Evolutionary conservation across 257 asterid genomes (phyloP).

Genomic region (Coffea eugenioides): DNA sequence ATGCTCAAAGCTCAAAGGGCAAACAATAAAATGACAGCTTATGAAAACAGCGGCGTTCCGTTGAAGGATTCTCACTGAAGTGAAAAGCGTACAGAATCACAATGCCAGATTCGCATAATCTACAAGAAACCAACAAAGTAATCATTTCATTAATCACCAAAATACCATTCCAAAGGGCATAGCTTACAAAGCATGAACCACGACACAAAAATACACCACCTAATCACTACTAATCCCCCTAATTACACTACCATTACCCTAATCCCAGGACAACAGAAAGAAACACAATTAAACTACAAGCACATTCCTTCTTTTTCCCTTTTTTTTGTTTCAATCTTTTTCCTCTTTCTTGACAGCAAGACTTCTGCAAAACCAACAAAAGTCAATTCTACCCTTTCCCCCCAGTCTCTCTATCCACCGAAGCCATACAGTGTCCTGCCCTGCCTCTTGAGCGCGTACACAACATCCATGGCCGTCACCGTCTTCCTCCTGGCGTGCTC

Average conservation of each 20-base stretch:
- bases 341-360: constrained; percentile 36
- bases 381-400: constrained; percentile 11
- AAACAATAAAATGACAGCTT: too few relatives aligned
- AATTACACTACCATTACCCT: not conserved
- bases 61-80: too few relatives aligned
- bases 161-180: not conserved
- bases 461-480: constrained; percentile 40
- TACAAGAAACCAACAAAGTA: not conserved
- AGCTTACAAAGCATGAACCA: not conserved
- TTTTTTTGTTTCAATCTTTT: not conserved
- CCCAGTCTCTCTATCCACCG: constrained; percentile 23
- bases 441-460: constrained; percentile 34
- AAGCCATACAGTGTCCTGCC: constrained; percentile 35
- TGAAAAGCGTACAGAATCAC: not conserved
- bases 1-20: too few relatives aligned
- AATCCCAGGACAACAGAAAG: not conserved
- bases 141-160: not conserved
- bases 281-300: not conserved
- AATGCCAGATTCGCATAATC: not conserved
- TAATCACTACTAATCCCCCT: not conserved
- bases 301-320: not conserved
- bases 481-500: constrained; percentile 41
- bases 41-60: too few relatives aligned
- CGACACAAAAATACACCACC: not conserved
- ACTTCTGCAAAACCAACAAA: constrained; percentile 14